Conservation (phyloP, 2,329 filamentous ascomycete genomes). For the Aspergillus sp. region DNA sequence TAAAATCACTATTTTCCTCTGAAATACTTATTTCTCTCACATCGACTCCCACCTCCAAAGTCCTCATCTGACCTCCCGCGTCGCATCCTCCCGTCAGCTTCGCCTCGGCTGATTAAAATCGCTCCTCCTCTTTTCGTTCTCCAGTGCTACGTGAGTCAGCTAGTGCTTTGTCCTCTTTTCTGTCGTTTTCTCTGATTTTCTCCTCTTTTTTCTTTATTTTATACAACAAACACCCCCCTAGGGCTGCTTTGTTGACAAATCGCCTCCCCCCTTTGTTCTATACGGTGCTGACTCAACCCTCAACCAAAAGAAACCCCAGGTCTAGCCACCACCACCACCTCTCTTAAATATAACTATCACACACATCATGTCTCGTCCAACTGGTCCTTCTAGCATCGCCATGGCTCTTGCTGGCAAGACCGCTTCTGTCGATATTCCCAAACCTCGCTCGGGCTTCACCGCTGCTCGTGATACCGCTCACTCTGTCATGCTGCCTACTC, state of each 20-base stretch:
- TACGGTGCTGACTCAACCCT: background rate
- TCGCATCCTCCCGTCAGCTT: background rate
- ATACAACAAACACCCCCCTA: background rate
- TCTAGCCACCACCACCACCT: conserved; percentile 11
- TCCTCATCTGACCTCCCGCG: too few species aligned
- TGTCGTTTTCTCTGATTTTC: background rate
- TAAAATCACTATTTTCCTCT: too few species aligned
- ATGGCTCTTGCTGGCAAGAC: conserved; percentile 47
- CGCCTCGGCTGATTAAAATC: background rate
- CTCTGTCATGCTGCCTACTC: conserved; percentile 63
- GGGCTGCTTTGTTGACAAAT: background rate
- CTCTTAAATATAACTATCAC: background rate
- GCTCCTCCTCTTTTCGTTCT: background rate
- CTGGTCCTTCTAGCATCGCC: conserved; percentile 39
- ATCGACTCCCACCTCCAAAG: too few species aligned
- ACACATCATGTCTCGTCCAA: conserved; percentile 39
- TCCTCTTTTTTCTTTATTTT: background rate
- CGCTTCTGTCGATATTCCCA: conserved; percentile 44
- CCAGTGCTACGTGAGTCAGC: conserved; percentile 4
- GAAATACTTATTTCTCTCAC: too few species aligned
- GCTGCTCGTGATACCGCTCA: conserved; percentile 24
- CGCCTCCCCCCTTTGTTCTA: background rate
- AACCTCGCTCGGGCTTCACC: conserved; percentile 32
- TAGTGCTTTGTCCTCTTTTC: background rate
- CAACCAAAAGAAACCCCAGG: background rate